Conservation (phyloP, 306 rosid species). For the Leucaena leucocephala region DNA sequence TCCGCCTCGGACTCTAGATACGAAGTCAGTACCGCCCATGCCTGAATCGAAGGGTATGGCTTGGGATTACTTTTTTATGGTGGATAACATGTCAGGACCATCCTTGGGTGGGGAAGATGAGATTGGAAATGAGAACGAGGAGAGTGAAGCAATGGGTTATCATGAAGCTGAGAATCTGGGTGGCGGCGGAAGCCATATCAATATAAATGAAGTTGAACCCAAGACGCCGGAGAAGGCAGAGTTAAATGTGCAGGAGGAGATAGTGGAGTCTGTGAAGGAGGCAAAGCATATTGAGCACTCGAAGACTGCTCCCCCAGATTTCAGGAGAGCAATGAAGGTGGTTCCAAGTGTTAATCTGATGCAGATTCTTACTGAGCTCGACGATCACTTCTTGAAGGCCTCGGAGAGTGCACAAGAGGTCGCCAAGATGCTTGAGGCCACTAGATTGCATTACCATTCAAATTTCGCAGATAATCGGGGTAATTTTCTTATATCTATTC, state of each 20-base stretch:
- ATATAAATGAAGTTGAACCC: conserved; percentile 52
- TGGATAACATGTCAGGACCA: conserved; percentile 60
- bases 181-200: not conserved
- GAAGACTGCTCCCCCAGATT: conserved; percentile 67
- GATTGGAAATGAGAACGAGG: conserved; percentile 37
- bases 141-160: conserved; percentile 35
- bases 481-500: conserved; percentile 25
- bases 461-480: conserved; percentile 90
- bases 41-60: conserved; percentile 72
- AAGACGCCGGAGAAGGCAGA: conserved; percentile 71
- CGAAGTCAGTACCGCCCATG: conserved; percentile 60
- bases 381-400: conserved; percentile 71
- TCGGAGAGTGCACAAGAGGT: conserved; percentile 79
- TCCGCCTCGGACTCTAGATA: conserved; percentile 46
- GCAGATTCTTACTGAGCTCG: conserved; percentile 59
- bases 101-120: conserved; percentile 54
- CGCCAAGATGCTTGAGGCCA: conserved; percentile 83
- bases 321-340: conserved; percentile 51
- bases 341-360: conserved; percentile 52
- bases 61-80: conserved; percentile 83
- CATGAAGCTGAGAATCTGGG: conserved; percentile 35
- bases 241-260: conserved; percentile 40
- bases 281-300: conserved; percentile 62
- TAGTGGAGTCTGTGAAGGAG: conserved; percentile 32
- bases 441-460: conserved; percentile 89